Evolutionary conservation across 176 grass and related monocot genomes (phyloP).

Genomic region (Hsuehochloa calcarea): DNA sequence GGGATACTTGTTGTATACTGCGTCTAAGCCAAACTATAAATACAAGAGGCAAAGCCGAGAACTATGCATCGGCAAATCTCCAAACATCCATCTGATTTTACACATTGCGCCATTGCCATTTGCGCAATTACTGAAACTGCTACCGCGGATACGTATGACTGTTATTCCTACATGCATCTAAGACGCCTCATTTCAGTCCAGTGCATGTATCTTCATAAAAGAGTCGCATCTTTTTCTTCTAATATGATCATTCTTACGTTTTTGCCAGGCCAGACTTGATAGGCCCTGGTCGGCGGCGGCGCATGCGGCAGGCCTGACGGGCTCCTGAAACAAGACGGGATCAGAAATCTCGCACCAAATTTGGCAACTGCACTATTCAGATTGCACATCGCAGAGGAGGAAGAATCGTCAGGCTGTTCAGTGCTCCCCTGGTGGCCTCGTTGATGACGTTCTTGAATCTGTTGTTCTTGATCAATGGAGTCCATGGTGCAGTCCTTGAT

Average conservation of each 20-base stretch:
- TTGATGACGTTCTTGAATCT: background rate
- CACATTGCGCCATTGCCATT: no score
- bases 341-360: background rate
- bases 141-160: no score
- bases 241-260: slow-evolving; percentile 36
- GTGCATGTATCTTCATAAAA: no score
- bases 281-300: slow-evolving; percentile 18
- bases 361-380: background rate
- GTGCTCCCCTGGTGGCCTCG: background rate
- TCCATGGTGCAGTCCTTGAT: background rate
- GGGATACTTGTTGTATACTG: no score
- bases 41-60: no score
- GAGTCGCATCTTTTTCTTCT: no score
- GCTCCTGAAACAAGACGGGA: background rate
- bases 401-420: background rate
- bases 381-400: background rate
- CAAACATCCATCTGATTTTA: no score
- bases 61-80: no score
- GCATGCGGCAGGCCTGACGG: background rate
- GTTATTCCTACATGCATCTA: no score
- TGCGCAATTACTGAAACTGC: background rate
- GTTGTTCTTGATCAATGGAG: background rate
- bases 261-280: slow-evolving; percentile 62
- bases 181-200: no score
- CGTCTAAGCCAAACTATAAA: no score